These are phyloP conservation scores for Pseudogymnoascus sp. DNA, from an alignment of 2,329 filamentous ascomycete genomes.

Conservation along the genomic window DNA sequence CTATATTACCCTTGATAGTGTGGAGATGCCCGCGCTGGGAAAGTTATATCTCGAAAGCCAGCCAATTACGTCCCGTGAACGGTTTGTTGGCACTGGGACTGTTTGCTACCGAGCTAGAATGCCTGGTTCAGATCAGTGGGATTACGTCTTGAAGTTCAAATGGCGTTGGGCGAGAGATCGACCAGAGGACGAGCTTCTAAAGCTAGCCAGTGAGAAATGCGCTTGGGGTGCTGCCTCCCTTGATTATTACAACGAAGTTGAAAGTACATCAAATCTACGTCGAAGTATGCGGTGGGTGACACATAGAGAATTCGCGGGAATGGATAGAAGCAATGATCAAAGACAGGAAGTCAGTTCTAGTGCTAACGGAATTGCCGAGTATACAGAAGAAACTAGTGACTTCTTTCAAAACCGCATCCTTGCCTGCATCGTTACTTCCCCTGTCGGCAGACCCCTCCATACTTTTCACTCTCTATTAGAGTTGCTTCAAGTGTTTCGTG, in stretches of 20 bases:
- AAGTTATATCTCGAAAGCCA: not conserved
- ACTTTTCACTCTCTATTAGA: not conserved
- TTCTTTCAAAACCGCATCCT: not conserved
- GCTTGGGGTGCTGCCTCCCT: slow-evolving; percentile 27
- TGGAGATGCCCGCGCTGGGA: not conserved
- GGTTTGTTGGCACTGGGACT: slow-evolving; percentile 10
- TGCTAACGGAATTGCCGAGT: not conserved
- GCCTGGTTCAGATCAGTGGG: slow-evolving; percentile 8
- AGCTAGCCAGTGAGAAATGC: slow-evolving; percentile 23
- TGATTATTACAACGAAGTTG: slow-evolving; percentile 11
- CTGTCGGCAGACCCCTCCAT: not conserved
- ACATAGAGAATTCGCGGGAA: not conserved
- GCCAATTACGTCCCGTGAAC: not conserved
- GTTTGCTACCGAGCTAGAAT: slow-evolving; percentile 27
- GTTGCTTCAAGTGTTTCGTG: not conserved
- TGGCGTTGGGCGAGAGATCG: not conserved
- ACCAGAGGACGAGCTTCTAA: slow-evolving; percentile 25
- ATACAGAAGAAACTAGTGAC: not conserved
- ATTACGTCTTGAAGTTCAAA: not conserved
- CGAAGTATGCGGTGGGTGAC: not conserved
- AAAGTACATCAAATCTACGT: not conserved
- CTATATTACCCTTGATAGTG: not conserved
- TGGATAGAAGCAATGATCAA: not conserved
- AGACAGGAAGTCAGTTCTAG: no score
- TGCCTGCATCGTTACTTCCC: not conserved